These are phyloP conservation scores for Neospora caninum DNA, from an alignment of 169 alveolate genomes.

Conservation along the genomic window DNA sequence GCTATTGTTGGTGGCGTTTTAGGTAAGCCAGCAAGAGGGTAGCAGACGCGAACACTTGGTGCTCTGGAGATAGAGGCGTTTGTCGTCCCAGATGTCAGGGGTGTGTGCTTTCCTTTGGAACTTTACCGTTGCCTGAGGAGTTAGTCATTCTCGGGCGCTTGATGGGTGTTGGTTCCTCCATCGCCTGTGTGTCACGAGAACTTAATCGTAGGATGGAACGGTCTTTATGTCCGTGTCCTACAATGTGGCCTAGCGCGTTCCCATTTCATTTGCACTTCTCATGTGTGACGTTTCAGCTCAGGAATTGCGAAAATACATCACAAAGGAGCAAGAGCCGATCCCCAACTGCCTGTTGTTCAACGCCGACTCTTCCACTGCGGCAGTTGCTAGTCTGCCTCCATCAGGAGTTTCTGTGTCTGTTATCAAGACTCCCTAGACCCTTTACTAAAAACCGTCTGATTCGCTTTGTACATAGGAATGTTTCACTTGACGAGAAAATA, in stretches of 20 bases:
- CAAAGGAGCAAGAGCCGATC: constrained; percentile 47
- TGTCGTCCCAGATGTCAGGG: no score
- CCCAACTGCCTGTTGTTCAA: constrained; percentile 55
- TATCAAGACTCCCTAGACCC: background rate
- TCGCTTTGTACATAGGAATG: no score
- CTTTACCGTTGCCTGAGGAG: no score
- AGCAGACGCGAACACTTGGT: background rate
- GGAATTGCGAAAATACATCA: constrained; percentile 56
- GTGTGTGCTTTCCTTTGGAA: no score
- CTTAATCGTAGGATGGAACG: no score
- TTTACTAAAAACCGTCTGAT: no score
- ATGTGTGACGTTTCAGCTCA: constrained; percentile 44
- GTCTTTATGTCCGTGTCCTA: no score
- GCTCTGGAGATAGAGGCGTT: background rate
- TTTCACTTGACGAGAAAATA: no score
- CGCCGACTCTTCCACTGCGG: constrained; percentile 49
- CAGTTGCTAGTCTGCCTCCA: constrained; percentile 56
- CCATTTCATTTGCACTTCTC: background rate
- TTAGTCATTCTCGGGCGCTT: no score
- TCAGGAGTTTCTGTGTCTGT: background rate
- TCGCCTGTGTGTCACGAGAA: no score
- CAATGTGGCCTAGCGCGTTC: no score
- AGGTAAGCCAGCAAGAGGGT: background rate
- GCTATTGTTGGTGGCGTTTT: constrained; percentile 23
- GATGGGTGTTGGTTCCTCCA: no score